Percentiles rank a stretch among this genome's conserved stretches.
Conservation (phyloP, 2,329 filamentous ascomycete species). For the Ophiostoma populinum region DNA sequence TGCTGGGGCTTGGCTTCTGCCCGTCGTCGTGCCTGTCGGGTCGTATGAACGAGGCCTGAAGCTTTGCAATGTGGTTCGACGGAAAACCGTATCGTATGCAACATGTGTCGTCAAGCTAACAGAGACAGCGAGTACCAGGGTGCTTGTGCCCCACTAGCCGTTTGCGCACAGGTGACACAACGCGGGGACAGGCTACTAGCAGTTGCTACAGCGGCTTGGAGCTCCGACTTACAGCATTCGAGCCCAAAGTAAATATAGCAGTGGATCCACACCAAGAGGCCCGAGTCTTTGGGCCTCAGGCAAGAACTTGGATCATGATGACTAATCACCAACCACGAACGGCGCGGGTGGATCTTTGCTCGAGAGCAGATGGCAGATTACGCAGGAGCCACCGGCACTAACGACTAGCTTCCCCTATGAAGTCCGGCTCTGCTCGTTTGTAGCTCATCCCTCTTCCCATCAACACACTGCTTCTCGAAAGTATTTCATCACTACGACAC, state of each 20-base stretch:
- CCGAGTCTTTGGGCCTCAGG: background rate
- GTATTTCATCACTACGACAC: background rate
- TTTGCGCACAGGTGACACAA: conserved; percentile 1
- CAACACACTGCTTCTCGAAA: background rate
- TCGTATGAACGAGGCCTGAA: too few relatives aligned
- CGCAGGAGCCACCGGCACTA: background rate
- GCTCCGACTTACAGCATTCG: background rate
- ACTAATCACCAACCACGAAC: background rate
- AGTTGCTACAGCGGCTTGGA: background rate
- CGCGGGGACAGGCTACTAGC: background rate
- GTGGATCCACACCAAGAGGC: background rate
- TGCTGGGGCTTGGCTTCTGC: too few relatives aligned
- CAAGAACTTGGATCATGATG: background rate
- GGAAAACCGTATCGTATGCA: background rate
- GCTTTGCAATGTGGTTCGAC: too few relatives aligned
- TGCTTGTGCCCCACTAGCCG: conserved; percentile 1
- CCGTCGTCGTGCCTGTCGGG: too few relatives aligned
- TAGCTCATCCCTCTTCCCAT: background rate
- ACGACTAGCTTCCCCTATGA: background rate
- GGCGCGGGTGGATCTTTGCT: too few relatives aligned
- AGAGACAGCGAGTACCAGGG: background rate
- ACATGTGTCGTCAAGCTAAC: background rate
- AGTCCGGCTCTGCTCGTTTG: background rate
- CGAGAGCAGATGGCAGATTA: too few relatives aligned
- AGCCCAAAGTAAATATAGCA: background rate